phyloP scores from a whole-genome alignment of 208 protist genomes.

The Plasmodiophora brassicae region DNA sequence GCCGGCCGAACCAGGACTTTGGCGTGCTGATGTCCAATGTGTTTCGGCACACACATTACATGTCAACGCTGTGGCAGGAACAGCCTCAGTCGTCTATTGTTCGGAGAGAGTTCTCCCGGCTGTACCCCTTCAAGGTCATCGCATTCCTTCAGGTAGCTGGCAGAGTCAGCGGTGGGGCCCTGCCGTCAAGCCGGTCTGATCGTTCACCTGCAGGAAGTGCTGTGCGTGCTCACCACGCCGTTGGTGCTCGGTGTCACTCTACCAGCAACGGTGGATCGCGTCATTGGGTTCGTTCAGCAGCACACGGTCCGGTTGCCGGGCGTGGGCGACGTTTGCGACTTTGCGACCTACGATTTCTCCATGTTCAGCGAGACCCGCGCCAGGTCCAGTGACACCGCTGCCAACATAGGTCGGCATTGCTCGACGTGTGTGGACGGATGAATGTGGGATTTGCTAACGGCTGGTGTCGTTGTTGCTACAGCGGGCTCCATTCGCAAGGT shows the following conservation, averaged over 20 bases:
- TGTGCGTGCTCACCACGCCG: background rate
- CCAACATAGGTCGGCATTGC: background rate
- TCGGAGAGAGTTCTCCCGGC: background rate
- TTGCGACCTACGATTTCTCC: background rate
- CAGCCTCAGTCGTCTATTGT: background rate
- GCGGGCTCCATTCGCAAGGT: too few species aligned
- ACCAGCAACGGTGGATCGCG: background rate
- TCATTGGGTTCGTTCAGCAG: conserved; percentile 8
- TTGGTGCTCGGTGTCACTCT: conserved; percentile 5
- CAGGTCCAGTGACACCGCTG: background rate
- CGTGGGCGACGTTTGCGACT: background rate
- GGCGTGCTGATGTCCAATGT: background rate
- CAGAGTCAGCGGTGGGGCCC: background rate
- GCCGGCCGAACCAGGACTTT: background rate
- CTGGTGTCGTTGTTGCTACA: too few species aligned
- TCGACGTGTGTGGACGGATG: background rate
- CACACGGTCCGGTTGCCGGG: background rate
- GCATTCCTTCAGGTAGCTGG: background rate
- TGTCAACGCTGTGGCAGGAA: background rate
- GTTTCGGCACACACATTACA: background rate
- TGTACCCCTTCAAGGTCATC: conserved; percentile 16
- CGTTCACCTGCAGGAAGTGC: background rate
- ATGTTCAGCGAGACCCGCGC: background rate
- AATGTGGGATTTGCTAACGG: too few species aligned
- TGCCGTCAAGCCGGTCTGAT: background rate